These are phyloP conservation scores for Balansia obtecta DNA, from an alignment of 2,329 filamentous ascomycete genomes.

Conservation along the genomic window DNA sequence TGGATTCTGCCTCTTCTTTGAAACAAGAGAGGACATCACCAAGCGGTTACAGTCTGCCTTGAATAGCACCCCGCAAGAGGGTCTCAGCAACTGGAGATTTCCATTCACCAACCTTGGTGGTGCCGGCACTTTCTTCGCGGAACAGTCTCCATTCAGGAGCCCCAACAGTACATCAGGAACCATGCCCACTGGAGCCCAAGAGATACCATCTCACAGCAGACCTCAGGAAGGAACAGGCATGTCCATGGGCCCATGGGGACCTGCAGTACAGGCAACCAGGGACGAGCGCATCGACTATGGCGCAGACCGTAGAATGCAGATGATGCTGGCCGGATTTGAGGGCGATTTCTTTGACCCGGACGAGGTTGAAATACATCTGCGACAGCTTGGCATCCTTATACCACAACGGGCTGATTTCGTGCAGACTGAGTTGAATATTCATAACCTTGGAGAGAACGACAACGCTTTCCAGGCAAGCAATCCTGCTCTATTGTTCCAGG, in stretches of 20 bases:
- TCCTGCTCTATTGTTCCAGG: not conserved
- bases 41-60: slow-evolving; percentile 25
- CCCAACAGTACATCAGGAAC: not conserved
- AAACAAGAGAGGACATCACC: slow-evolving; percentile 35
- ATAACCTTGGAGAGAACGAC: slow-evolving; percentile 20
- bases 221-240: slow-evolving; percentile 15
- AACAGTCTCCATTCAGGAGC: slow-evolving; percentile 4
- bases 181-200: slow-evolving; percentile 25
- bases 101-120: slow-evolving; percentile 57
- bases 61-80: slow-evolving; percentile 20
- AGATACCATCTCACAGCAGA: slow-evolving; percentile 14
- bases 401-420: slow-evolving; percentile 48
- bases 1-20: slow-evolving; percentile 55
- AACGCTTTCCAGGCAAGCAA: not conserved
- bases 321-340: slow-evolving; percentile 49
- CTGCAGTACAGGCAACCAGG: slow-evolving; percentile 24
- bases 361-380: slow-evolving; percentile 65
- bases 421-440: slow-evolving; percentile 40
- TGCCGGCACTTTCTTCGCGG: slow-evolving; percentile 50
- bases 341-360: slow-evolving; percentile 67
- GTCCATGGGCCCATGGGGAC: slow-evolving; percentile 36
- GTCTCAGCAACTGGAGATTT: slow-evolving; percentile 44
- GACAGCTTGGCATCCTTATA: slow-evolving; percentile 48
- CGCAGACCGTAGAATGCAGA: slow-evolving; percentile 28
- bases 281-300: slow-evolving; percentile 28